Percentiles rank a stretch among this genome's conserved stretches.
These are phyloP conservation scores for Psilocybe mexicana DNA, from an alignment of 1,284 basidiomycete species.

Conservation along the genomic window DNA sequence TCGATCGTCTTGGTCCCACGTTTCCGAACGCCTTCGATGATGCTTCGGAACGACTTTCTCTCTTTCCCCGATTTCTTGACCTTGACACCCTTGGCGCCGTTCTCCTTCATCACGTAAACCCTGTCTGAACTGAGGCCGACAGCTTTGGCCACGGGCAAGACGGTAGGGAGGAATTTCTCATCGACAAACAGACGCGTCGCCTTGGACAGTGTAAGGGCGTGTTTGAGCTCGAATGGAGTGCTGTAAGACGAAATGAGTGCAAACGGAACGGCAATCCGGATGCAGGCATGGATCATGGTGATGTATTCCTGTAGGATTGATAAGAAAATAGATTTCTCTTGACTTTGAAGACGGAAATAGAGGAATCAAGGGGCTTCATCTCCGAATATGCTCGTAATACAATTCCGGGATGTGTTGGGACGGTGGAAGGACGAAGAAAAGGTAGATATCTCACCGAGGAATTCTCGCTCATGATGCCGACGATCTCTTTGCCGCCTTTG, in stretches of 20 bases:
- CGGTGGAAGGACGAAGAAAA: slow-evolving; percentile 9
- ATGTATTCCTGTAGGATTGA: slow-evolving; percentile 55
- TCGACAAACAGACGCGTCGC: slow-evolving; percentile 65
- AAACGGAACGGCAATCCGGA: slow-evolving; percentile 61
- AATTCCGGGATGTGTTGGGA: background rate
- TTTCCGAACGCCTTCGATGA: slow-evolving; percentile 43
- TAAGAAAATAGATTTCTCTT: background rate
- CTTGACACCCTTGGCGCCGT: slow-evolving; percentile 5
- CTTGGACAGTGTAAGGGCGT: slow-evolving; percentile 53
- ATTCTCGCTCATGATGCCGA: slow-evolving; percentile 72
- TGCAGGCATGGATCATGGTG: slow-evolving; percentile 54
- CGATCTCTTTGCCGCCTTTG: slow-evolving; percentile 48
- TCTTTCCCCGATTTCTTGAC: slow-evolving; percentile 30
- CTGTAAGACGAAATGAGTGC: slow-evolving; percentile 64
- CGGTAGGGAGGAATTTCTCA: slow-evolving; percentile 48
- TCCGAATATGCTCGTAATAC: background rate
- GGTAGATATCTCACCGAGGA: slow-evolving; percentile 48
- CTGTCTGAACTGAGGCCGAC: slow-evolving; percentile 49
- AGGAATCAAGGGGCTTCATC: background rate
- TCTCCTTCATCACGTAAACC: slow-evolving; percentile 57
- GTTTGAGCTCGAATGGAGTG: slow-evolving; percentile 66
- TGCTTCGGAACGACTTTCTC: slow-evolving; percentile 40
- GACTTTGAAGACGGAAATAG: background rate
- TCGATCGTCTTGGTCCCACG: slow-evolving; percentile 42
- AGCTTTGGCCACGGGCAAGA: slow-evolving; percentile 50